Conservation (phyloP, 768 basidiomycete species). For the Leccinellum albellum region DNA sequence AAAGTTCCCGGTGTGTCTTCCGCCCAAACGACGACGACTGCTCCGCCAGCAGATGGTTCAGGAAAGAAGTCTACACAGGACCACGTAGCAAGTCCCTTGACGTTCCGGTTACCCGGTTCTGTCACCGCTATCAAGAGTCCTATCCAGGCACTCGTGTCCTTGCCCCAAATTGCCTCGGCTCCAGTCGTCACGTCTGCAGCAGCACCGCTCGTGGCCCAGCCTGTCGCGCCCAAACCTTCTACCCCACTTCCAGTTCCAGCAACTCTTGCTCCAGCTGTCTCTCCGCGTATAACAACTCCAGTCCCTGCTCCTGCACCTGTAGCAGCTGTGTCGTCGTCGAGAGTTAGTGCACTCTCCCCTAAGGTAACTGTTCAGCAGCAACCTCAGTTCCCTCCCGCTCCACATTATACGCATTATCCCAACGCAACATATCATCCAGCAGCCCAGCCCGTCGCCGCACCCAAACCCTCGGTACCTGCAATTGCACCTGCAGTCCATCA, state of each 20-base stretch:
- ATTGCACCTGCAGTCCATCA: slow-evolving; percentile 7
- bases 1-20: slow-evolving; percentile 48
- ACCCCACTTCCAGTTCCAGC: slow-evolving; percentile 22
- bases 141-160: slow-evolving; percentile 17
- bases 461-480: slow-evolving; percentile 16
- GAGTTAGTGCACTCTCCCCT: slow-evolving; percentile 24
- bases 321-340: slow-evolving; percentile 14
- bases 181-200: slow-evolving; percentile 11
- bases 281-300: slow-evolving; percentile 21
- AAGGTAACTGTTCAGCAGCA: slow-evolving; percentile 33
- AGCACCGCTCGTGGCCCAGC: slow-evolving; percentile 11
- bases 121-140: slow-evolving; percentile 18
- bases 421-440: slow-evolving; percentile 46
- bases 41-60: slow-evolving; percentile 9
- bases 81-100: slow-evolving; percentile 15
- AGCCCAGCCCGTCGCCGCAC: slow-evolving; percentile 21
- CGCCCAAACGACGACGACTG: slow-evolving; percentile 13
- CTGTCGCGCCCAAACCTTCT: slow-evolving; percentile 27
- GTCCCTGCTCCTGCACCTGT: slow-evolving; percentile 11
- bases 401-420: slow-evolving; percentile 49
- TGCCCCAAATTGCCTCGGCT: slow-evolving; percentile 18
- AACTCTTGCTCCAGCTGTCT: slow-evolving; percentile 21
- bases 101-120: slow-evolving; percentile 24
- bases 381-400: slow-evolving; percentile 33
- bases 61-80: slow-evolving; percentile 17